Base-by-base conservation (phyloP, 768 basidiomycete genomes). In the Baorangia bicolor region DNA sequence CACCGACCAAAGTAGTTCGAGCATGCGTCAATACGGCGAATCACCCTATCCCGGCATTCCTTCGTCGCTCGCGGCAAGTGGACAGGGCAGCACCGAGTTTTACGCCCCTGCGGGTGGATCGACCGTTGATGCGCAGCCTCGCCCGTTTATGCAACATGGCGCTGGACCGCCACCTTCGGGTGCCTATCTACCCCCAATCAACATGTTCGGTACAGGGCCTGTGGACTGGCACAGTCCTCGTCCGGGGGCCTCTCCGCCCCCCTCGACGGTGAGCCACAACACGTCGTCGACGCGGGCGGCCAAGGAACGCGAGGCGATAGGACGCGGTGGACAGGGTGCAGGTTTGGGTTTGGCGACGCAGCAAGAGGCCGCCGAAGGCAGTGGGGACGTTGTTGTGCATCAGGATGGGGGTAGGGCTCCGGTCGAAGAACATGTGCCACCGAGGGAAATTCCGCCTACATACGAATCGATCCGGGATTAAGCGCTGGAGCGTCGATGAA, bases 401-500 rank as follows among this genome's bases (percentile, higher is more conserved):
- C 60, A 61, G 27, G 69, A 70, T 38, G 69, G 58, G 0, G 69
- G 69, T 6, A 39, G 65, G 41, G 69, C 67, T 0, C 64, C 64
- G 5, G 40, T 34, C 51, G 64, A 60, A 8, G 62, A 63, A 31
- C 59, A 49, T 20, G 23, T 20, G 2, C 49, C 57, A 14, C 69
- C 63, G 4, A 63, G 56, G 25, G 69, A 70, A 52, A 67, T 70
- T 20, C 69, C 69, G 0, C 69, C 69, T 12, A 27, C 69, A 2
- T 70, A 70, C 46, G 69, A 70, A 0, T 70, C 69, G 13, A 70
- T 70, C 35, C 60, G 35, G 16, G 61, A 65, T 28, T 65, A 53
- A 60, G 27, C 45, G 16, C 13, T 7, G 5, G 48, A 51, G 34
- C 38, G 39, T 16, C 2, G 4, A 23, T 39, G 16, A 23, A 33